These are phyloP conservation scores for Syzygium malaccense DNA, from an alignment of 441 rosid species.

Conservation along the genomic window DNA sequence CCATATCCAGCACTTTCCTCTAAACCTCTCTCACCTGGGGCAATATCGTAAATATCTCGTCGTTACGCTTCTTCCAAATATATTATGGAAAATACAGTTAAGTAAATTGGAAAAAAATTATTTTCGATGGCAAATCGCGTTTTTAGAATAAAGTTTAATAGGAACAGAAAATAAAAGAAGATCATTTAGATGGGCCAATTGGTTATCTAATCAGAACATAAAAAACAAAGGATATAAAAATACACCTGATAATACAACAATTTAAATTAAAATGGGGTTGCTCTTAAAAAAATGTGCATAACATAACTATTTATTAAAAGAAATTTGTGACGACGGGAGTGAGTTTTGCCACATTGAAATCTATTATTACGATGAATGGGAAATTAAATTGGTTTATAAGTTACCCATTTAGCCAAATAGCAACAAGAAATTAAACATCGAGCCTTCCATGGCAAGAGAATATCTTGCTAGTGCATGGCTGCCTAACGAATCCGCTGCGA, in stretches of 20 bases:
- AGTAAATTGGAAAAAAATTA: background rate
- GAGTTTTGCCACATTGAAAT: background rate
- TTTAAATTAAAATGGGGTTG: background rate
- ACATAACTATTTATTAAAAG: background rate
- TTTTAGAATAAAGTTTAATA: background rate
- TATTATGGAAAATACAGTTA: background rate
- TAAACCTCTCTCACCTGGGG: background rate
- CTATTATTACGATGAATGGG: fast-evolving
- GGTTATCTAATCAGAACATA: background rate
- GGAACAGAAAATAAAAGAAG: fast-evolving
- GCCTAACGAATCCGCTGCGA: background rate
- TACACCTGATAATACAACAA: background rate
- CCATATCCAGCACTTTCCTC: background rate
- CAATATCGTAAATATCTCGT: background rate
- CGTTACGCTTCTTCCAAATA: too few relatives aligned
- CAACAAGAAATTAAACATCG: background rate
- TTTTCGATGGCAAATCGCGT: background rate
- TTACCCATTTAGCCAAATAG: background rate
- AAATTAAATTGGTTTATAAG: background rate
- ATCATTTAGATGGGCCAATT: background rate
- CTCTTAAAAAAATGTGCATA: background rate
- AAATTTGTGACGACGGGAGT: background rate
- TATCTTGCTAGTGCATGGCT: background rate
- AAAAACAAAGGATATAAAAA: background rate
- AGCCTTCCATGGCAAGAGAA: background rate